phyloP scores from a whole-genome alignment of 176 grass and related monocot genomes.

The Aechmea fasciata region DNA sequence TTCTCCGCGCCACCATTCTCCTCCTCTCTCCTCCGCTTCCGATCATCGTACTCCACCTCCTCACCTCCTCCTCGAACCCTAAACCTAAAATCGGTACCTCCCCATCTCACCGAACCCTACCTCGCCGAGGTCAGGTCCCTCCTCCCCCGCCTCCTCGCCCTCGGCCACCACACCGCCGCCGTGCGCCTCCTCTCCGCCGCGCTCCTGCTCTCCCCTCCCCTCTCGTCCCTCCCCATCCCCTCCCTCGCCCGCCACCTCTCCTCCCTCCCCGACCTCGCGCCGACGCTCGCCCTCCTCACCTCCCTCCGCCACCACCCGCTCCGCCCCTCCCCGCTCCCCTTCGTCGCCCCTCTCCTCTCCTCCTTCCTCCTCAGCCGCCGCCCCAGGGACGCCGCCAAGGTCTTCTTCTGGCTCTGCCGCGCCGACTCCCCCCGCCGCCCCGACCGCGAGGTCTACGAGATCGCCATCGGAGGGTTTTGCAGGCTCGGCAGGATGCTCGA shows the following conservation, averaged over 20 bases:
- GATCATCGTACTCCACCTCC: neutral
- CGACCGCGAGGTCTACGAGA: constrained; percentile 16
- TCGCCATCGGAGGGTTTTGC: constrained; percentile 16
- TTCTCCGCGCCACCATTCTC: neutral
- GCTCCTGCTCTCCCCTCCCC: constrained; percentile 10
- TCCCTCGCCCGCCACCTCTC: constrained; percentile 13
- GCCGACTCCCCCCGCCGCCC: constrained; percentile 22
- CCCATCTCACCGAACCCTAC: constrained; percentile 7
- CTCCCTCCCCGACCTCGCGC: constrained; percentile 25
- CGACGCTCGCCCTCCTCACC: constrained; percentile 27
- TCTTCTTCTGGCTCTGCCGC: constrained; percentile 29
- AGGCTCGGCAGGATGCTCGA: constrained; percentile 7
- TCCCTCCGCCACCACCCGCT: constrained; percentile 29
- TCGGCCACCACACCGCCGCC: constrained; percentile 17
- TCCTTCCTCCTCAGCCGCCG: constrained; percentile 15
- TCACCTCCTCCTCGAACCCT: neutral
- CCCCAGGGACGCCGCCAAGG: constrained; percentile 24
- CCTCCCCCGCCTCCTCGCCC: constrained; percentile 17
- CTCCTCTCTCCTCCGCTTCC: neutral
- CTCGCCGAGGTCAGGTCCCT: constrained; percentile 11
- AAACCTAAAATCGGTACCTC: too few relatives aligned
- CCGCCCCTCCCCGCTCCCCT: constrained; percentile 28
- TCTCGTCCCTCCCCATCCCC: constrained; percentile 9
- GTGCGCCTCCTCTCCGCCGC: constrained; percentile 17
- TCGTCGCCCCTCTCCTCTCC: constrained; percentile 28